Evolutionary conservation across 768 basidiomycete genomes (phyloP), one percentile per base, ranked within the genome.

Genomic region (Mycena capillaripes): DNA sequence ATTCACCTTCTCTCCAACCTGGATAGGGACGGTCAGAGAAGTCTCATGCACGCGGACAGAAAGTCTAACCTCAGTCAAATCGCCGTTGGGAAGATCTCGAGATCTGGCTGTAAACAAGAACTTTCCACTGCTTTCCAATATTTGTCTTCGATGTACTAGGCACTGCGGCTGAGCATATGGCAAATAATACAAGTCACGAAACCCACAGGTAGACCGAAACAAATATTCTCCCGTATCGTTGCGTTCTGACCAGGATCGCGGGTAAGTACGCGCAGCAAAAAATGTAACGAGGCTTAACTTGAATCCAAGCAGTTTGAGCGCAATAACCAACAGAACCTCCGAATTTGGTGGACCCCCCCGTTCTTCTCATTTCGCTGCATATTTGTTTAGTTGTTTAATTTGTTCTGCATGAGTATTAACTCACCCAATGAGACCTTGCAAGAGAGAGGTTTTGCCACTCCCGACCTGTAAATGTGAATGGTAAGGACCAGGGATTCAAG

Each of bases 261-360:
- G 38, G 16, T 25, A 36, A 56, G 50, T 9, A 73, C 60, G 16
- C 25, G 29, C 16, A 23, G 40, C 27, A 76, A 23, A 68, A 64
- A 36, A 25, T 53, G 11, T 59, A 69, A 36, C 23, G 3, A 19
- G 32, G 69, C 70, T 72, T 69, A 89, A n/a, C 91, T 81, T 96
- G 95, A 69, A 98, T 97, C 96, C 96, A 98, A 14, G 96, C 93
- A 52, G 87, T 91, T 78, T 98, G 97, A 19, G 92, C 91, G 75
- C 94, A 97, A 80, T 97, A 95, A 0, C 91, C 91, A 12, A 96
- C 88, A 12, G 89, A 88, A 0, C 93, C 95, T 67, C 94, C 92
- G 76, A 96, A 94, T 36, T 84, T 85, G 44, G 95, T 89, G 11
- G 82, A 87, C 3, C 95, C 95, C 16, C 82, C 79, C 0, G 89